These are phyloP conservation scores for Larix kaempferi DNA, from an alignment of 75 land plant genomes.

Conservation along the genomic window DNA sequence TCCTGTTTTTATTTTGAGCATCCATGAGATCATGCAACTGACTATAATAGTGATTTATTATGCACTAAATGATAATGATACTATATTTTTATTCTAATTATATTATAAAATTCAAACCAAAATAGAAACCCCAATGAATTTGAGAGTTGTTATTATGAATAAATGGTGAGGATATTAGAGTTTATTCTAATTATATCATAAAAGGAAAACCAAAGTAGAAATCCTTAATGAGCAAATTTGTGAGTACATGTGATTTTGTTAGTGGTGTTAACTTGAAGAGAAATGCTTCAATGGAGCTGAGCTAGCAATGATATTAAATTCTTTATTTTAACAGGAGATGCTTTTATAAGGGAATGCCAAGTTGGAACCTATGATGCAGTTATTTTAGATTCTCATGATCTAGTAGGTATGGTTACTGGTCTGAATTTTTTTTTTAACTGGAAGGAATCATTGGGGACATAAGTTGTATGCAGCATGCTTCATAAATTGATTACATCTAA, in stretches of 20 bases:
- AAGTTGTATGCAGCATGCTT: not conserved
- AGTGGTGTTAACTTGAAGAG: too few species aligned
- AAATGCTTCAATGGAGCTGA: not conserved
- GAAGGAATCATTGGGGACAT: not conserved
- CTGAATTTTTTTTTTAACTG: not conserved
- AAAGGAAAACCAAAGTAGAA: too few species aligned
- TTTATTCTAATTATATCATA: too few species aligned
- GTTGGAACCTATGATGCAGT: conserved; percentile 89
- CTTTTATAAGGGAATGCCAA: conserved; percentile 58
- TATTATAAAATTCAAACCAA: too few species aligned
- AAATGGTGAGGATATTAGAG: too few species aligned
- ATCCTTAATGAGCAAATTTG: too few species aligned
- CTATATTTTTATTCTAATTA: not conserved
- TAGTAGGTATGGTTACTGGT: conserved; percentile 61
- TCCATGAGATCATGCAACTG: not conserved
- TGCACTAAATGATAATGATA: conserved; percentile 2
- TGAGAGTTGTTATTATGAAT: too few species aligned
- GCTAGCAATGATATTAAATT: not conserved
- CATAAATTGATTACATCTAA: not conserved
- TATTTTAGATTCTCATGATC: conserved; percentile 97
- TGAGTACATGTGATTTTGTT: not conserved
- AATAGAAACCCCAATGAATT: too few species aligned
- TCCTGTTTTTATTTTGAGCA: not conserved
- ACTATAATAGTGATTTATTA: not conserved
- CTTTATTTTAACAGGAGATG: conserved; percentile 54